These are phyloP conservation scores for Silene noctiflora DNA, from an alignment of 179 eudicot species.

Conservation along the genomic window DNA sequence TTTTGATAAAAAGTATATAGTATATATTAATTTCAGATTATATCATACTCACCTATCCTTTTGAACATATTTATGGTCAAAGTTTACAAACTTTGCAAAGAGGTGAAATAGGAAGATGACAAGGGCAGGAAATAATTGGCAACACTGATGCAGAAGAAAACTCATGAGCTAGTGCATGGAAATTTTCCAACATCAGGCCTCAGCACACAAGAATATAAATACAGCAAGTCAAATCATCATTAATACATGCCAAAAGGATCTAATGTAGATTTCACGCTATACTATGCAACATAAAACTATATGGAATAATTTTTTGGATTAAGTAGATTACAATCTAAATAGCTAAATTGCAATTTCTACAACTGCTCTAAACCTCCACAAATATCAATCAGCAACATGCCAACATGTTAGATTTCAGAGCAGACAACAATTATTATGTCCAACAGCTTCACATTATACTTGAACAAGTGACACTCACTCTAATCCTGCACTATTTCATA, in stretches of 20 bases:
- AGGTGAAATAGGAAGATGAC: too few relatives aligned
- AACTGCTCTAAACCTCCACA: not conserved
- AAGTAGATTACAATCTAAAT: not conserved
- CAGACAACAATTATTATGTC: not conserved
- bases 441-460: not conserved
- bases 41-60: too few relatives aligned
- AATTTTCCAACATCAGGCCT: not conserved
- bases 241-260: not conserved
- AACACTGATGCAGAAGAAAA: not conserved
- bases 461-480: not conserved
- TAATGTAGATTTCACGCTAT: not conserved
- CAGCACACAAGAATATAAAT: not conserved
- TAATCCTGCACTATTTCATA: not conserved
- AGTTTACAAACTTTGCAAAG: too few relatives aligned
- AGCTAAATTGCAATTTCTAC: not conserved
- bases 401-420: not conserved
- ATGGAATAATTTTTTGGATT: not conserved
- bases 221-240: not conserved
- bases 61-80: too few relatives aligned
- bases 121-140: not conserved
- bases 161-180: conserved; percentile 1
- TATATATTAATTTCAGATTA: too few relatives aligned
- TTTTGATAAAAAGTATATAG: too few relatives aligned
- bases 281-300: not conserved
- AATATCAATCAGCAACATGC: not conserved